phyloP scores from a whole-genome alignment of 2,329 filamentous ascomycete species.

The Ascocoryne sarcoides region DNA sequence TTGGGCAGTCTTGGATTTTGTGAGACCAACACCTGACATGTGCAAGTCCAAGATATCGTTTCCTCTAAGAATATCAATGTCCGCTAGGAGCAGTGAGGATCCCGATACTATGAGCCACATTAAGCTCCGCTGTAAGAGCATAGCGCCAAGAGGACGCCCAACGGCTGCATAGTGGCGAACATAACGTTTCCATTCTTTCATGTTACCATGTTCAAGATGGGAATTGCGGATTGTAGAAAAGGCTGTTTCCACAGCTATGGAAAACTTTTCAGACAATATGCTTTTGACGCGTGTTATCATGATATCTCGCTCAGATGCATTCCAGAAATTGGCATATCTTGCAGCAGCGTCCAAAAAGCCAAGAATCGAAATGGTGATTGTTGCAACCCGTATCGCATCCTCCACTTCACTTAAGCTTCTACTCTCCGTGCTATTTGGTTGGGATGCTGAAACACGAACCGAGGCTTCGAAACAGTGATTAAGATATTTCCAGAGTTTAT shows the following conservation, averaged over 20 bases:
- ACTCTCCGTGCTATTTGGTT: conserved; percentile 45
- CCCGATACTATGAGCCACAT: conserved; percentile 75
- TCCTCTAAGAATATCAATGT: conserved; percentile 48
- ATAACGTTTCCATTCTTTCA: conserved; percentile 83
- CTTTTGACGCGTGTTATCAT: conserved; percentile 63
- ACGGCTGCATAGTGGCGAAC: conserved; percentile 72
- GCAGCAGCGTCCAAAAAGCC: conserved; percentile 83
- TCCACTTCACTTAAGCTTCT: conserved; percentile 42
- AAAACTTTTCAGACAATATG: conserved; percentile 74
- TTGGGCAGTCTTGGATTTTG: conserved; percentile 34
- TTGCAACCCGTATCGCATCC: conserved; percentile 61
- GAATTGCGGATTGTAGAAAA: conserved; percentile 85
- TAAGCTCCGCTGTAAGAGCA: conserved; percentile 83
- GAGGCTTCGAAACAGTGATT: conserved; percentile 59
- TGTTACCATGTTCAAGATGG: conserved; percentile 51
- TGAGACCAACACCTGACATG: conserved; percentile 40
- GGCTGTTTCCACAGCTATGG: conserved; percentile 79
- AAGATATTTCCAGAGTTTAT: conserved; percentile 64
- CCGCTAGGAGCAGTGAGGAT: conserved; percentile 63
- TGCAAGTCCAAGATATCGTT: conserved; percentile 66
- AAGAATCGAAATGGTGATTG: conserved; percentile 74
- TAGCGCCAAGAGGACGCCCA: conserved; percentile 77
- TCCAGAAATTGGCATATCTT: conserved; percentile 74
- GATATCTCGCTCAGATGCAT: conserved; percentile 59
- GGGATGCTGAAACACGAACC: conserved; percentile 44